Conservation (phyloP, 1,139 yeast species). For the Diutina scorzettiae region DNA sequence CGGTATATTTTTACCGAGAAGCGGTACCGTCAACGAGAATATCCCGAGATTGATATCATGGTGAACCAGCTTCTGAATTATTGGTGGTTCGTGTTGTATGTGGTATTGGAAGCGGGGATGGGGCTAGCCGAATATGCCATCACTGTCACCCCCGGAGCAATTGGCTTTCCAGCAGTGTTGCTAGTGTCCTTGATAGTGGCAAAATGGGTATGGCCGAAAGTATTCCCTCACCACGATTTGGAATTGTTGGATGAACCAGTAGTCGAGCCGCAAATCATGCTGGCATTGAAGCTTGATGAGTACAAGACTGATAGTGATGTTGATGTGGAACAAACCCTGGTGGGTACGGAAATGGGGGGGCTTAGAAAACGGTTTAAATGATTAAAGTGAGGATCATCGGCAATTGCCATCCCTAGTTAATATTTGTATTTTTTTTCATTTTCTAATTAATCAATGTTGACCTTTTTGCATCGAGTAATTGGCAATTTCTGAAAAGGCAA, state of each 20-base stretch:
- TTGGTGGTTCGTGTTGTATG: conserved; percentile 39
- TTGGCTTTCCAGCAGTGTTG: conserved; percentile 85
- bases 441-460: too few relatives aligned
- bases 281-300: neutral
- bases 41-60: conserved; percentile 22
- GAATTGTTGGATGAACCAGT: conserved; percentile 59
- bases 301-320: neutral
- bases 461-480: too few relatives aligned
- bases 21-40: conserved; percentile 25
- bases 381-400: neutral
- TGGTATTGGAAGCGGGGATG: conserved; percentile 49
- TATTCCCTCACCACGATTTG: conserved; percentile 55
- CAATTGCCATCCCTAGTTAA: too few relatives aligned
- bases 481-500: too few relatives aligned
- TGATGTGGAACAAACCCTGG: neutral
- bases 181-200: conserved; percentile 46
- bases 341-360: neutral
- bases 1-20: conserved; percentile 56
- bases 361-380: neutral
- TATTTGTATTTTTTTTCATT: too few relatives aligned
- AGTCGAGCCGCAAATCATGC: conserved; percentile 27
- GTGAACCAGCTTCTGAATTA: conserved; percentile 14
- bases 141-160: conserved; percentile 80
- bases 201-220: conserved; percentile 52
- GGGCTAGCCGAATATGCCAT: conserved; percentile 76